Evolutionary conservation across 2,329 filamentous ascomycete species (phyloP), one percentile per base, ranked within the genome.

Genomic region (Elsinoe necatrix): DNA sequence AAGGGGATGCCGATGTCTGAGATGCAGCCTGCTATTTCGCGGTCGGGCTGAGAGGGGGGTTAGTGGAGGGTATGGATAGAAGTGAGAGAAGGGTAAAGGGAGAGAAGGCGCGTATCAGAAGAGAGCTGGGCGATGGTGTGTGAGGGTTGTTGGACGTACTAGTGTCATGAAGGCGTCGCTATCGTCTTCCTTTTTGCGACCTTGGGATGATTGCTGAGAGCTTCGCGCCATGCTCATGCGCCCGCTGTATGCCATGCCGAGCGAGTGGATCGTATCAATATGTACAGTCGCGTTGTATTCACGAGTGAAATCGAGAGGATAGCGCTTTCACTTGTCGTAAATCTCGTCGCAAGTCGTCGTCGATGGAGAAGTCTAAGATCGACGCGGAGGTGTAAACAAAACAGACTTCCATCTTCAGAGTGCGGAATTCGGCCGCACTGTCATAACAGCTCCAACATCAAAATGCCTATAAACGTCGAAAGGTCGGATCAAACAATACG

Each of bases 1-100:
- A 97, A 96, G 25, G 83, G 84, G 65, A 97, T 91, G 58, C 92
- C 92, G 66, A 97, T 95, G 70, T 97, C 93, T 66, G 86, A 93
- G 75, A 98, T 96, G 72, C 93, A 98, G 69, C 88, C 90, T 64
- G 92, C 92, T 60, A 98, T 96, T 71, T 98, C 93, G 61, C 77
- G 73, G 62, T 84, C 81, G 48, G 80, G 77, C 81, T 85, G 54
- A 9, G n/a, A 4, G 3, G 12, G 58, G 68, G 65, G 52, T 62
- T 29, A 60, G 43, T 16, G 12, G 43, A 31, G 23, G 42, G 16
- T 4, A 18, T 4, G 42, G 42, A 11, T 25, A 16, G 23, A 8
- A 11, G 27, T 18, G 11, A 23, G 25, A 7, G 25, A n/a, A 48
- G 23, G 16, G 43, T 7, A 16, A 8, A n/a, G 4, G 7, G 20